Base-by-base conservation (phyloP, 257 asterid genomes). In the Oldenlandia corymbosa region DNA sequence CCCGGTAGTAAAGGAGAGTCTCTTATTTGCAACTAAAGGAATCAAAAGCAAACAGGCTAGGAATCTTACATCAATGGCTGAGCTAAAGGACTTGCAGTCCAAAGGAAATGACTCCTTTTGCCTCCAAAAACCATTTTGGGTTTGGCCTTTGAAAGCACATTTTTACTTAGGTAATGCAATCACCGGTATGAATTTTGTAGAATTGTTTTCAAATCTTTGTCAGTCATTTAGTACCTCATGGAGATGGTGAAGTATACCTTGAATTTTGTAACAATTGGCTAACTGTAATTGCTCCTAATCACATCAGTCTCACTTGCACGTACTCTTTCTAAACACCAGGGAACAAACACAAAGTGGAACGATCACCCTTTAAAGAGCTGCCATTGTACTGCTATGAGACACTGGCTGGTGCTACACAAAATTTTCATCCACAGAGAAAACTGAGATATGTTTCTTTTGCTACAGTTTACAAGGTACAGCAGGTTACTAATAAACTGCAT, bases 391-490 rank as follows among this genome's bases (percentile, higher is more conserved):
- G 36, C 13, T 52, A 52, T 13, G 12, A 50, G 16, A 50, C 56
- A 10, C 18, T 50, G 28, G 56, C 64, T 31, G 23, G 5, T 27
- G 68, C 68, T 5, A 62, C 68, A 1, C n/a, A 47, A 17, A 46
- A 30, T 43, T 62, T 62, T 30, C 20, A 34, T 12, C 28, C 34
- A 43, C 27, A 12, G 12, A 62, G 47, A 13, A 62, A 46, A 54
- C 8, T 62, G 17, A 55, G 68, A 26, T 14, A 1, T 9, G 45
- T 56, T 18, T 41, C 28, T 62, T 62, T 62, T 62, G 58, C 58
- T 18, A 1, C 13, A 8, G 46, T 62, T 10, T 62, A 62, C 55
- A 62, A 62, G 68, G 68, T 62, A 10, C 7, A 20, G 0, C 14
- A 49, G 46, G 21, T 42, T 17, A 37, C 45, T 26, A 11, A 2